Conservation (phyloP, 352 stramenopile species). For the Globisporangium solare region DNA sequence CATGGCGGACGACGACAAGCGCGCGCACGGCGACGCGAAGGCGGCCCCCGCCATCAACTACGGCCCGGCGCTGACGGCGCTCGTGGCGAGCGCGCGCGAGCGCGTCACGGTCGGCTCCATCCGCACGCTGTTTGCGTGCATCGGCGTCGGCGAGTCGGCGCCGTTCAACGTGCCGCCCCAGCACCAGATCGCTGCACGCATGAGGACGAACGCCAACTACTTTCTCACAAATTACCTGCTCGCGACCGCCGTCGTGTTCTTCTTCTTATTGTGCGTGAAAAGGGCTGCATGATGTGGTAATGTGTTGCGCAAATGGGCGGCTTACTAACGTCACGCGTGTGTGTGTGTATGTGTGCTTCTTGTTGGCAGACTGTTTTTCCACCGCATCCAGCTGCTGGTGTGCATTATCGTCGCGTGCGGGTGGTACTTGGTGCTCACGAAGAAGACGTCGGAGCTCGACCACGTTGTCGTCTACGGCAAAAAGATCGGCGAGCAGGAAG, state of each 20-base stretch:
- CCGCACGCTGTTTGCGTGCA: slow-evolving; percentile 58
- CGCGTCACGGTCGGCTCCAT: slow-evolving; percentile 41
- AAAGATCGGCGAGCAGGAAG: slow-evolving; percentile 54
- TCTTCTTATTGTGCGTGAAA: slow-evolving; percentile 49
- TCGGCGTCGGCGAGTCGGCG: slow-evolving; percentile 51
- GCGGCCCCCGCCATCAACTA: slow-evolving; percentile 16
- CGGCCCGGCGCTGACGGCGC: slow-evolving; percentile 22
- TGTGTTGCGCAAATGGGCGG: too few relatives aligned
- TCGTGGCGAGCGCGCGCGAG: slow-evolving; percentile 36
- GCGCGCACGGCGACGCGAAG: slow-evolving; percentile 4
- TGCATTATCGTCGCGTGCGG: slow-evolving; percentile 46
- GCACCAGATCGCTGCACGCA: slow-evolving; percentile 38
- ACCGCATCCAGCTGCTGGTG: slow-evolving; percentile 38
- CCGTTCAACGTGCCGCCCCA: slow-evolving; percentile 56
- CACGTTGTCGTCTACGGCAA: slow-evolving; percentile 52
- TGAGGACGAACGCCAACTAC: slow-evolving; percentile 66
- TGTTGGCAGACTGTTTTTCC: not conserved
- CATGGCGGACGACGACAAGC: too few relatives aligned
- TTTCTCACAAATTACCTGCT: slow-evolving; percentile 79
- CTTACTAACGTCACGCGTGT: too few relatives aligned
- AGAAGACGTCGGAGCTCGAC: slow-evolving; percentile 19
- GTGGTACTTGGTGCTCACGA: slow-evolving; percentile 56
- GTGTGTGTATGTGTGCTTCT: not conserved
- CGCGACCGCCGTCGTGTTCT: slow-evolving; percentile 47
- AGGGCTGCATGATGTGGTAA: too few relatives aligned